Evolutionary conservation across 805 yeast genomes (phyloP).

Genomic region (Candida pseudofarinosa): DNA sequence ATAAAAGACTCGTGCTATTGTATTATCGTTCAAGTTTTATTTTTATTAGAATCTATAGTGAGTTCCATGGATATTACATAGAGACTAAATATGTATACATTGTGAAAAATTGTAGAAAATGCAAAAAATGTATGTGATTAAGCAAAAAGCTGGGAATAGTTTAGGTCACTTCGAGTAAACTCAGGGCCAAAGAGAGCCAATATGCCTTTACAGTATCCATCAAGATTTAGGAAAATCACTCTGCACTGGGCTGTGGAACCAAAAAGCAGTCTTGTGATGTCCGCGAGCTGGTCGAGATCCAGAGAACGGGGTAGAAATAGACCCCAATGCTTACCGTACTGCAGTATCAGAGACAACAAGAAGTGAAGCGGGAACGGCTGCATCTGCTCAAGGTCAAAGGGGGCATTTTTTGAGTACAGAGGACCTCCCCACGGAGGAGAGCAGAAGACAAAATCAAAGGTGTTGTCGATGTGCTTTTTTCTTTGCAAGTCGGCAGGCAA

Average conservation of each 20-base stretch:
- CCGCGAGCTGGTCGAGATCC: conserved; percentile 47
- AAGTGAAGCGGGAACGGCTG: conserved; percentile 47
- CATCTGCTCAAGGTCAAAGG: conserved; percentile 43
- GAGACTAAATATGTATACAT: not conserved
- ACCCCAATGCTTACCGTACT: conserved; percentile 46
- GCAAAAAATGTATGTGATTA: not conserved
- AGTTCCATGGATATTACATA: no score
- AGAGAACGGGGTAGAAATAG: conserved; percentile 64
- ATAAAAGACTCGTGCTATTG: no score
- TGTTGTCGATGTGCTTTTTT: conserved; percentile 10
- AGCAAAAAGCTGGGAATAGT: not conserved
- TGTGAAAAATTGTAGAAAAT: not conserved
- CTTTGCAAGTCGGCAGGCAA: conserved; percentile 23
- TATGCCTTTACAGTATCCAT: conserved; percentile 50
- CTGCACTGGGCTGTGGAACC: conserved; percentile 44
- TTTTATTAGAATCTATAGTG: no score
- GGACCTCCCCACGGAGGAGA: conserved; percentile 94
- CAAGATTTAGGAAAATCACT: conserved; percentile 38
- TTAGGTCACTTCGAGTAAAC: not conserved
- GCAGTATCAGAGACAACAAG: conserved; percentile 40
- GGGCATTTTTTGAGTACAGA: conserved; percentile 36
- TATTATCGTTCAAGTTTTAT: no score
- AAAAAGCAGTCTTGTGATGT: conserved; percentile 41
- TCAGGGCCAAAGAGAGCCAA: conserved; percentile 55
- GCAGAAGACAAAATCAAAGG: conserved; percentile 57